A percentile compares a stretch with the other conserved stretches of the same genome.
phyloP scores from a whole-genome alignment of 1,139 yeast genomes.

The Diutina mesorugosa region DNA sequence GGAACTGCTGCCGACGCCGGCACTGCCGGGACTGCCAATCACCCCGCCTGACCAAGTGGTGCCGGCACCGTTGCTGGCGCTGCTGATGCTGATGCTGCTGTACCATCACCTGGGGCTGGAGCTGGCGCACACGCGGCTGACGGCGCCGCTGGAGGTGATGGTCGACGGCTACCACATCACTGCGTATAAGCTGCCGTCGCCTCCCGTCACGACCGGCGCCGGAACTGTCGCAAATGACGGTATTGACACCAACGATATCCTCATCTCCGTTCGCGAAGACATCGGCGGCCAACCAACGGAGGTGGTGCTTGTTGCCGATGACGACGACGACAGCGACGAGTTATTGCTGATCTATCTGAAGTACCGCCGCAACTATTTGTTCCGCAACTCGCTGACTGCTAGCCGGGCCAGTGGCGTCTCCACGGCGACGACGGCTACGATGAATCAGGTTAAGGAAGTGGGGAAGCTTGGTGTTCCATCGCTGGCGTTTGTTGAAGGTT shows the following conservation, averaged over 20 bases:
- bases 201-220: neutral
- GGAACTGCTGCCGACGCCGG: neutral
- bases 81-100: neutral
- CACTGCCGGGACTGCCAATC: neutral
- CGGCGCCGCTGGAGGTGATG: constrained; percentile 1
- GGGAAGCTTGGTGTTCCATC: neutral
- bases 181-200: neutral
- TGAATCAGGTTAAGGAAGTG: neutral
- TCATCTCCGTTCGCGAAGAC: neutral
- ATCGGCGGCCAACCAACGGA: neutral
- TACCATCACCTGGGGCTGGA: neutral
- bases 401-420: neutral
- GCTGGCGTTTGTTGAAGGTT: neutral
- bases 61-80: neutral
- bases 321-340: neutral
- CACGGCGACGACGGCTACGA: neutral
- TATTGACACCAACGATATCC: too few species aligned
- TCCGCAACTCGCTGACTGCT: neutral
- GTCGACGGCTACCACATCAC: neutral
- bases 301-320: neutral
- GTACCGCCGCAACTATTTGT: neutral
- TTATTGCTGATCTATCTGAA: neutral
- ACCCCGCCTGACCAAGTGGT: neutral
- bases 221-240: neutral
- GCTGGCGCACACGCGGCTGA: neutral